A percentile compares a stretch with the other conserved stretches of the same genome.
Evolutionary conservation across 495 filamentous ascomycete genomes (phyloP).

Genomic region (Haplographium delicatum): DNA sequence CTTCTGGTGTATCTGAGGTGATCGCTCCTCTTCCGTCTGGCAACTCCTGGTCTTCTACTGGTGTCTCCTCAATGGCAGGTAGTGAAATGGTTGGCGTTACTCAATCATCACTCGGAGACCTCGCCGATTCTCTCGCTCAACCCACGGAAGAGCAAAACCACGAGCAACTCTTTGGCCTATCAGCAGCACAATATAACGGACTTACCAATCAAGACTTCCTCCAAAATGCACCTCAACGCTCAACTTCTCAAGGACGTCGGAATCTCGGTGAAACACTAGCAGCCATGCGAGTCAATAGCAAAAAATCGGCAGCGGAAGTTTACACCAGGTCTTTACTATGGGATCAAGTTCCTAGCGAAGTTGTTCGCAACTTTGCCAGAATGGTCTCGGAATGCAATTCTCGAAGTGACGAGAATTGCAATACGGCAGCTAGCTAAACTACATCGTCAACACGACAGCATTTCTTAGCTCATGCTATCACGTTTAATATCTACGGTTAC

Average conservation of each 20-base stretch:
- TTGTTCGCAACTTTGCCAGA: constrained; percentile 86
- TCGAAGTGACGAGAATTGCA: constrained; percentile 12
- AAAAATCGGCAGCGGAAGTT: constrained; percentile 71
- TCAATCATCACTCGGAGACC: constrained; percentile 64
- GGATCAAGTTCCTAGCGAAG: constrained; percentile 87
- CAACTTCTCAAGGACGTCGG: constrained; percentile 51
- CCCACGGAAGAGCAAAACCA: constrained; percentile 82
- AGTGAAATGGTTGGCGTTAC: constrained; percentile 44
- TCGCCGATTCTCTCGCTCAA: constrained; percentile 67
- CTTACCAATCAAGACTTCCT: constrained; percentile 68
- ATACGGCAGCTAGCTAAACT: constrained; percentile 15
- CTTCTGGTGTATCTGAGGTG: constrained; percentile 41
- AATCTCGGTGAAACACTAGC: constrained; percentile 82
- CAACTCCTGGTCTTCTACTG: constrained; percentile 29
- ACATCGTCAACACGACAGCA: constrained; percentile 7
- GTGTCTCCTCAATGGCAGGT: constrained; percentile 38
- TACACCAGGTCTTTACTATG: constrained; percentile 91
- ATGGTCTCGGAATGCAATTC: constrained; percentile 62
- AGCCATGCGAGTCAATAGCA: constrained; percentile 63
- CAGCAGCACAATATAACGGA: constrained; percentile 83
- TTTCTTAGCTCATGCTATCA: not conserved
- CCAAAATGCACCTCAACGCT: constrained; percentile 39
- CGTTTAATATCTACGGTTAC: constrained; percentile 21
- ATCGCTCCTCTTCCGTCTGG: constrained; percentile 41
- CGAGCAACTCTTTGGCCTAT: constrained; percentile 82